Conservation (phyloP, 805 yeast species). For the Ogataea henricii region DNA sequence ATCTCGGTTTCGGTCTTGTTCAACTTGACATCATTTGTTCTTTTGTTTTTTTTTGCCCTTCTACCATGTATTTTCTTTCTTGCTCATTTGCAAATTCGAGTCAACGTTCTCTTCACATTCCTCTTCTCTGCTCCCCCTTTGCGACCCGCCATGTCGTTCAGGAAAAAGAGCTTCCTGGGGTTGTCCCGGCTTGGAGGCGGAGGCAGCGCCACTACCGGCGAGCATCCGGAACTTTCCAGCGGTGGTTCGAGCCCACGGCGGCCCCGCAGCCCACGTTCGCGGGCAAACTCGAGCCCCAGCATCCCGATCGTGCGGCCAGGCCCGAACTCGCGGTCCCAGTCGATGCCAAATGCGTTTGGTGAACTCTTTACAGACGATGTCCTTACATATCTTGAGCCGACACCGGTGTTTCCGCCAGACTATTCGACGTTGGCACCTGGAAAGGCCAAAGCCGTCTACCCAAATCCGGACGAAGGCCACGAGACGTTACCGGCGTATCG, state of each 20-base stretch:
- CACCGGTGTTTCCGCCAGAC: slow-evolving; percentile 42
- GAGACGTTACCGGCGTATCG: slow-evolving; percentile 63
- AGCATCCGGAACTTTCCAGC: not conserved
- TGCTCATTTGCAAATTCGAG: too few relatives aligned
- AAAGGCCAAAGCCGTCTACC: slow-evolving; percentile 36
- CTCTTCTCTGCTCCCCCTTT: not conserved
- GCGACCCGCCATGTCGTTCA: slow-evolving; percentile 5
- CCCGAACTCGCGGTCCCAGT: slow-evolving; percentile 5
- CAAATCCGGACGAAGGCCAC: slow-evolving; percentile 30
- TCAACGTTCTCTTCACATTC: not conserved
- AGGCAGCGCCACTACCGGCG: not conserved
- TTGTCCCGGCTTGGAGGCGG: slow-evolving; percentile 1
- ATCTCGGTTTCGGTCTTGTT: not conserved
- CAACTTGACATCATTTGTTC: not conserved
- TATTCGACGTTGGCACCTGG: slow-evolving; percentile 40
- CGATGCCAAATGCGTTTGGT: not conserved
- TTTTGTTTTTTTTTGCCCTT: not conserved
- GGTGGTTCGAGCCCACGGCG: not conserved
- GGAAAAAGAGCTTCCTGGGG: slow-evolving; percentile 8
- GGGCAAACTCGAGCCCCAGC: not conserved
- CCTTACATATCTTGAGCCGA: slow-evolving; percentile 34
- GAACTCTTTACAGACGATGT: slow-evolving; percentile 5
- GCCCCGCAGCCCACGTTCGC: slow-evolving; percentile 5
- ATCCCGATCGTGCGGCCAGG: not conserved
- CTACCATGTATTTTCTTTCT: not conserved